Conservation (phyloP, 2,329 filamentous ascomycete genomes). For the Metarhizium rileyi region DNA sequence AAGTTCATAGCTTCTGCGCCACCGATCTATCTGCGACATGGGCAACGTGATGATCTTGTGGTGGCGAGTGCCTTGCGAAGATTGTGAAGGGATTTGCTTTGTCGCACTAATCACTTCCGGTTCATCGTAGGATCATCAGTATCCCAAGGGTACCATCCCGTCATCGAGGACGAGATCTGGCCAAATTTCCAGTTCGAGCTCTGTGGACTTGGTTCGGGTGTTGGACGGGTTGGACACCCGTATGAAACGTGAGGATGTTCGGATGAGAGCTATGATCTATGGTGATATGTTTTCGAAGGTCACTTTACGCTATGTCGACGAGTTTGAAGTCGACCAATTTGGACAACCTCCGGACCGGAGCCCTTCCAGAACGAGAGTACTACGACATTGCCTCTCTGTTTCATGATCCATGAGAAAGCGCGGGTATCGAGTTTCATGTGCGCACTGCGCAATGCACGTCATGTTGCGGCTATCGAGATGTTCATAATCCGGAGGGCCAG, state of each 20-base stretch:
- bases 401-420: slow-evolving; percentile 6
- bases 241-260: neutral
- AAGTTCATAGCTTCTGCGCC: neutral
- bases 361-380: slow-evolving; percentile 5
- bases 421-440: slow-evolving; percentile 5
- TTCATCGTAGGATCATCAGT: neutral
- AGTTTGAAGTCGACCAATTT: neutral
- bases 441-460: slow-evolving; percentile 1
- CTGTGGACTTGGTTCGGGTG: neutral
- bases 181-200: neutral
- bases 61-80: neutral
- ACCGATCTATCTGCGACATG: neutral
- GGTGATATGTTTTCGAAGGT: neutral
- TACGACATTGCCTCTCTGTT: slow-evolving; percentile 7
- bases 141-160: neutral
- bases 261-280: slow-evolving; percentile 3
- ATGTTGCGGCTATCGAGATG: neutral
- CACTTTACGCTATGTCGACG: slow-evolving; percentile 6
- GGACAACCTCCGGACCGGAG: neutral
- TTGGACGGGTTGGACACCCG: neutral
- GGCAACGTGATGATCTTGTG: neutral
- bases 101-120: neutral
- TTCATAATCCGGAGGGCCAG: no score
- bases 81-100: neutral
- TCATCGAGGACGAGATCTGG: neutral